phyloP scores from a whole-genome alignment of 805 yeast genomes.

The Hagleromyces aurorensis region DNA sequence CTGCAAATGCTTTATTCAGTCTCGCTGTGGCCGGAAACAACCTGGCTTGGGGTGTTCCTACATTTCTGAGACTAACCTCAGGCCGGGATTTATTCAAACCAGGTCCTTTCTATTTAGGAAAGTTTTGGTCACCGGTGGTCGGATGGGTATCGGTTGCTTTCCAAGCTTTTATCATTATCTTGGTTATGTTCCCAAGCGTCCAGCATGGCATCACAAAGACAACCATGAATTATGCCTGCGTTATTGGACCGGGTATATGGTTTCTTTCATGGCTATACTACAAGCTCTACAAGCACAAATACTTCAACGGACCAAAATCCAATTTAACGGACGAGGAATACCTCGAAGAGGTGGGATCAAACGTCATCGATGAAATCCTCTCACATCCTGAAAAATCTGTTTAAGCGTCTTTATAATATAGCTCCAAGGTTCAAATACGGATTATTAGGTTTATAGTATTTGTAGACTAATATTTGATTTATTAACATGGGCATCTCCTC shows the following conservation, averaged over 20 bases:
- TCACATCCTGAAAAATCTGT: slow-evolving; percentile 8
- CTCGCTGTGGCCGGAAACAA: slow-evolving; percentile 37
- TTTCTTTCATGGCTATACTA: slow-evolving; percentile 45
- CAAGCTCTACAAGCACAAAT: slow-evolving; percentile 42
- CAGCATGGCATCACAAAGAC: slow-evolving; percentile 27
- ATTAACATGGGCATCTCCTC: too few relatives aligned
- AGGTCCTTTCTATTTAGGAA: slow-evolving; percentile 62
- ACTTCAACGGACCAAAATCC: slow-evolving; percentile 49
- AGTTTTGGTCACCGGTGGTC: slow-evolving; percentile 36
- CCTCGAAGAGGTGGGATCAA: slow-evolving; percentile 23
- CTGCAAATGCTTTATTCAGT: slow-evolving; percentile 39
- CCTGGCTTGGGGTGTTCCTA: slow-evolving; percentile 37
- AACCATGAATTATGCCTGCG: slow-evolving; percentile 67
- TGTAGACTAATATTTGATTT: too few relatives aligned
- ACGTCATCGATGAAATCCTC: slow-evolving; percentile 19
- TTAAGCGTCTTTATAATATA: background rate
- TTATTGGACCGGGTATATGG: slow-evolving; percentile 58
- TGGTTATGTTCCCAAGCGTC: slow-evolving; percentile 54
- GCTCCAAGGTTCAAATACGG: background rate
- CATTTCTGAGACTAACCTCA: slow-evolving; percentile 33
- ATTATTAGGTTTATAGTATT: background rate
- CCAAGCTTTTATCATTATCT: slow-evolving; percentile 44
- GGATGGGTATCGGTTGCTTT: slow-evolving; percentile 43
- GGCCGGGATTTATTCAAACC: slow-evolving; percentile 48
- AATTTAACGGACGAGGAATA: slow-evolving; percentile 28